These are phyloP conservation scores for Myxozyma monticola DNA, from an alignment of 805 yeast species.

Conservation along the genomic window DNA sequence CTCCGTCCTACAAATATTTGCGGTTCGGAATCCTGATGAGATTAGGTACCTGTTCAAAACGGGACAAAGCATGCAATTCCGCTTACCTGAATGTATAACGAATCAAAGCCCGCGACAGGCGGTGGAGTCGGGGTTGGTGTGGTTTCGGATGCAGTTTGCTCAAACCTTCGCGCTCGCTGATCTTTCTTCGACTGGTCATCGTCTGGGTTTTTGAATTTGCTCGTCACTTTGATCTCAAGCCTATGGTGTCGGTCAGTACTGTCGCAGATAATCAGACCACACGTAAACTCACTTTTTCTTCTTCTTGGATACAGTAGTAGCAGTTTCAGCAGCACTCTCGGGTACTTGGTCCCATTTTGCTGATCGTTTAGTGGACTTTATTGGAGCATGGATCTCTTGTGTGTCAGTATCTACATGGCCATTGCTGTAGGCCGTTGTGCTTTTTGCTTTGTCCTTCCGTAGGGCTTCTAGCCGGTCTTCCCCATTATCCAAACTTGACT, in stretches of 20 bases:
- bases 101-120: neutral
- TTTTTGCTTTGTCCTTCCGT: slow-evolving; percentile 10
- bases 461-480: slow-evolving; percentile 15
- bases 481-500: slow-evolving; percentile 4
- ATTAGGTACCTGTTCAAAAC: neutral
- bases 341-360: slow-evolving; percentile 25
- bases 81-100: neutral
- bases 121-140: slow-evolving; percentile 2
- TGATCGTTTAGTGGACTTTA: slow-evolving; percentile 18
- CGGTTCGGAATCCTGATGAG: slow-evolving; percentile 14
- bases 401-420: neutral
- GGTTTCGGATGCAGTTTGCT: slow-evolving; percentile 35
- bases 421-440: neutral
- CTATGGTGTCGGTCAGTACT: neutral
- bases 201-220: neutral
- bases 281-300: slow-evolving; percentile 6
- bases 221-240: neutral
- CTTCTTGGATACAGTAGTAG: neutral
- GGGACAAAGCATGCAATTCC: neutral
- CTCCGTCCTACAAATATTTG: slow-evolving; percentile 59
- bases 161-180: slow-evolving; percentile 54
- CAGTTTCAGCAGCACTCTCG: neutral
- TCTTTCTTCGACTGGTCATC: slow-evolving; percentile 23
- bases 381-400: slow-evolving; percentile 3
- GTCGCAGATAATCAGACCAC: neutral